Evolutionary conservation across 2,329 filamentous ascomycete genomes (phyloP), one percentile per base, ranked within the genome.

Genomic region (Colletotrichum tofieldiae): DNA sequence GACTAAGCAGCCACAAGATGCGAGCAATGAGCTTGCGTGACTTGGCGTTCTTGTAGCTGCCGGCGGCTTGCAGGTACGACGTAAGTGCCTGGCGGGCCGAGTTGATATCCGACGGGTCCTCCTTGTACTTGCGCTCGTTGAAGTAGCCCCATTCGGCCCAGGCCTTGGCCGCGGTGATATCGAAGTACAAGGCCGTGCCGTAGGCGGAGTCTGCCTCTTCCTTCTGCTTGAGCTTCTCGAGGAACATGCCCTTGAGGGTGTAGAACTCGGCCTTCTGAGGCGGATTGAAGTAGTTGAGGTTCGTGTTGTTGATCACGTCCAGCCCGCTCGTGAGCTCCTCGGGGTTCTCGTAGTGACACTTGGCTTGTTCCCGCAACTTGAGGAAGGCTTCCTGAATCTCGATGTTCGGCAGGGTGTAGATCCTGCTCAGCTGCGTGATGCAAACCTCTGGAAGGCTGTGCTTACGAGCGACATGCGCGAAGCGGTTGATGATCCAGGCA

Each of bases 121-220:
- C 93, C 84, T 98, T 98, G 87, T 98, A 99, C 67, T 96, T 93
- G 76, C 94, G 92, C 81, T 99, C 96, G 78, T 97, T 98, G 87
- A 98, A 99, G 79, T 97, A 95, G 62, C 96, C 96, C 96, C 96
- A 99, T 84, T 99, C 96, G 20, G 96, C 96, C 96, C 96, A 99
- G 3, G 96, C 96, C 84, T 99, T 99, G 5, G 96, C 94, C 61
- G 98, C 90, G 76, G 95, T 93, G 76, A 99, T 94, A 77, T 99
- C 97, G 77, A 98, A 98, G 84, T 96, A 98, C 72, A 99, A 83
- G 0, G 96, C 97, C 62, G 95, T 97, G 61, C 96, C 96, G 80
- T 97, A 99, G 0, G 97, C 96, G 71, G 94, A 93, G 76, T 98
- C 95, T 6, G 96, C 95, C 73, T 99, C 96, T 3, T 93, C 93